Conservation (phyloP, 495 filamentous ascomycete genomes). For the Aspergillus diversus region DNA sequence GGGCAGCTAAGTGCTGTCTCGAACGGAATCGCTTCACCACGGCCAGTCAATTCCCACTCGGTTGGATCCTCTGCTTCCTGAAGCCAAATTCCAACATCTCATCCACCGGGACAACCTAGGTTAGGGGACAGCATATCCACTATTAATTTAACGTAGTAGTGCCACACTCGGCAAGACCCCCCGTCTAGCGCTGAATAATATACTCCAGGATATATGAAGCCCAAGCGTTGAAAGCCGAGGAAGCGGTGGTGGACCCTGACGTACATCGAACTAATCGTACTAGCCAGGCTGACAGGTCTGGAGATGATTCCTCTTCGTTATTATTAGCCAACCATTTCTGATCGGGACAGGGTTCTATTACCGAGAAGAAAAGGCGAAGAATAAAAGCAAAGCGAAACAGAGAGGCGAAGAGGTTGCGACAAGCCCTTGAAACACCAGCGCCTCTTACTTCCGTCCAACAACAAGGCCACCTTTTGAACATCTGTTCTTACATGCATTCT, state of each 20-base stretch:
- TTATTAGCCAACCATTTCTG: neutral
- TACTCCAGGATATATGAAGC: neutral
- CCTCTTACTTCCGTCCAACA: neutral
- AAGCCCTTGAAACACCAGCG: neutral
- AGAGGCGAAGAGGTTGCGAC: neutral
- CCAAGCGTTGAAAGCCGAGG: constrained; percentile 12
- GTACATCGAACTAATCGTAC: neutral
- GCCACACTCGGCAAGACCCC: neutral
- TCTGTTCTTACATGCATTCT: neutral
- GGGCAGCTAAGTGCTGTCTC: constrained; percentile 2
- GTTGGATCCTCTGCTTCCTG: neutral
- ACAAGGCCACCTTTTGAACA: neutral
- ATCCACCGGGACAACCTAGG: neutral
- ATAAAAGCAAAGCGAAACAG: neutral
- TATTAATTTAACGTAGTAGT: neutral
- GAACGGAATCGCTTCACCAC: constrained; percentile 5
- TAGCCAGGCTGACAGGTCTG: neutral
- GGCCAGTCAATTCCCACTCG: neutral
- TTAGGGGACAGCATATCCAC: constrained; percentile 9
- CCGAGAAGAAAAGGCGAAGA: neutral
- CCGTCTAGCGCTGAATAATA: neutral
- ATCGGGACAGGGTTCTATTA: neutral
- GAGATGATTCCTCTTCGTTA: neutral
- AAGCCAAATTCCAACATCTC: constrained; percentile 3
- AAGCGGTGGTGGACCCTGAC: constrained; percentile 9